These are phyloP conservation scores for Aureobasidium sp. DNA, from an alignment of 2,329 filamentous ascomycete genomes.

Conservation along the genomic window DNA sequence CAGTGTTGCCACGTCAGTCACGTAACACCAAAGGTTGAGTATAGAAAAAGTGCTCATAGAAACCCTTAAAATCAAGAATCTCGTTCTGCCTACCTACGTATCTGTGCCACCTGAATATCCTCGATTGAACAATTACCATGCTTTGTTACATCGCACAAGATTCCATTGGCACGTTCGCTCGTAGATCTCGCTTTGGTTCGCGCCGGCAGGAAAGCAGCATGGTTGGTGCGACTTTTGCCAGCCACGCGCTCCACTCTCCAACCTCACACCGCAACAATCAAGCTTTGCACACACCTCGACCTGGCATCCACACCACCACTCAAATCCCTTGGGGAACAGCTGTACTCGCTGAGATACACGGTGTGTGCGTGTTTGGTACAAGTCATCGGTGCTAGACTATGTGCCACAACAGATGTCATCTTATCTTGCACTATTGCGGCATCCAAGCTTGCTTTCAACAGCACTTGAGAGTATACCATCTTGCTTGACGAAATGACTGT, in stretches of 20 bases:
- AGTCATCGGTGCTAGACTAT: background rate
- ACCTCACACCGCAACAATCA: conserved; percentile 1
- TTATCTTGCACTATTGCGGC: background rate
- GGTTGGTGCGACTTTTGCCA: background rate
- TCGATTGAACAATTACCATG: no score
- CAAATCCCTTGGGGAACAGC: no score
- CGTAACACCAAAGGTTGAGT: background rate
- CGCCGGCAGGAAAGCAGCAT: background rate
- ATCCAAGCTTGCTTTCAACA: background rate
- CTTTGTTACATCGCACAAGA: background rate
- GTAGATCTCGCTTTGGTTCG: background rate
- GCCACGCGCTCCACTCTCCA: background rate
- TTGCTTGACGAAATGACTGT: background rate
- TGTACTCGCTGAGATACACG: no score
- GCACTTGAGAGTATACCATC: background rate
- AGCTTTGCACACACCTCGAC: background rate
- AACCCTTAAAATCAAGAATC: background rate
- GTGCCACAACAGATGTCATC: background rate
- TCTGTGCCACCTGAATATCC: background rate
- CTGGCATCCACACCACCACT: background rate
- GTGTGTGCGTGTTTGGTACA: no score
- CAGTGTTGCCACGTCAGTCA: background rate
- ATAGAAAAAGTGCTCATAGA: background rate
- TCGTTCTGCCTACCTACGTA: background rate
- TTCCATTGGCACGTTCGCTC: background rate